Percentiles rank a stretch among this genome's conserved stretches.
These are phyloP conservation scores for Boletus insuetus DNA, from an alignment of 768 basidiomycete species.

Conservation along the genomic window DNA sequence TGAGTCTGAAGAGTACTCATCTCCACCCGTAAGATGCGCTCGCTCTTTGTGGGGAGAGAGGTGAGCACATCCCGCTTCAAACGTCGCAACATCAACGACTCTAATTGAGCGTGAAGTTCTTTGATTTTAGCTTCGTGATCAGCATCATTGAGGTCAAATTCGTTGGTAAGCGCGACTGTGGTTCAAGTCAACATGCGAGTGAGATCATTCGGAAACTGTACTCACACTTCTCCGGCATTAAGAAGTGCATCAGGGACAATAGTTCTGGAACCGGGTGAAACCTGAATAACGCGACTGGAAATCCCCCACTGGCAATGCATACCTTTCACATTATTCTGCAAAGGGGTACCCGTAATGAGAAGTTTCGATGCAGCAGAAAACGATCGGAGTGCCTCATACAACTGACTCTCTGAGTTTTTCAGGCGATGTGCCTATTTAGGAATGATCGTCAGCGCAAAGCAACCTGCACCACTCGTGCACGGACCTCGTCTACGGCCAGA, in stretches of 20 bases:
- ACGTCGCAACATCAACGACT: slow-evolving; percentile 90
- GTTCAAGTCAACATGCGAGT: slow-evolving; percentile 7
- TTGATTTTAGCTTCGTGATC: slow-evolving; percentile 96
- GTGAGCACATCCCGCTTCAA: slow-evolving; percentile 96
- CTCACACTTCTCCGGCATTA: slow-evolving; percentile 97
- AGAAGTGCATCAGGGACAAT: slow-evolving; percentile 96
- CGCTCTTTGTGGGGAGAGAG: slow-evolving; percentile 95
- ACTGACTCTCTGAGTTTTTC: slow-evolving; percentile 96
- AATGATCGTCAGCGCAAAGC: slow-evolving; percentile 14
- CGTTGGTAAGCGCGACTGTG: slow-evolving; percentile 85
- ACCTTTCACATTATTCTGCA: slow-evolving; percentile 99
- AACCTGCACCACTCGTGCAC: slow-evolving; percentile 14
- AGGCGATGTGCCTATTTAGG: slow-evolving; percentile 81
- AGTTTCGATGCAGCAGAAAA: slow-evolving; percentile 91
- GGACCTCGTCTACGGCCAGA: slow-evolving; percentile 91
- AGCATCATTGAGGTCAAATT: slow-evolving; percentile 91
- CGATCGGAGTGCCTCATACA: slow-evolving; percentile 89
- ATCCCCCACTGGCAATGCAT: slow-evolving; percentile 17
- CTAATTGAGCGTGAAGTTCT: slow-evolving; percentile 89
- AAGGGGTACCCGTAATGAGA: slow-evolving; percentile 95
- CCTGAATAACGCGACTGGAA: slow-evolving; percentile 7
- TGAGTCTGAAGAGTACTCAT: slow-evolving; percentile 96
- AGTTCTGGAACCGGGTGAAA: slow-evolving; percentile 55
- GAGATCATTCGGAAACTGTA: not conserved
- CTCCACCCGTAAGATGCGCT: slow-evolving; percentile 95